Conservation (phyloP, 306 rosid genomes). For the Glycine tomentella region DNA sequence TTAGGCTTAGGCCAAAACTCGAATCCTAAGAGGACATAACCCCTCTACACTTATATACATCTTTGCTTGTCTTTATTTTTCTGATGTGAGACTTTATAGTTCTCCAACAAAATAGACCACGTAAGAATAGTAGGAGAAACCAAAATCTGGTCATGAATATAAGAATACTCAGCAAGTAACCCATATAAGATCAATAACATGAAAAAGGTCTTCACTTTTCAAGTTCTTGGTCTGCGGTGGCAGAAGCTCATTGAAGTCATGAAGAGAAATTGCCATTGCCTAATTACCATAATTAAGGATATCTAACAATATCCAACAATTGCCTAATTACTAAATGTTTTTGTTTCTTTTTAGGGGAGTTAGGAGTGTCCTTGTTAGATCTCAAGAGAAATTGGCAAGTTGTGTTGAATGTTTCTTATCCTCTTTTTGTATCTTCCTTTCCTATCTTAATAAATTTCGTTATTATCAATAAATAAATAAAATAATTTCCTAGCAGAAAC, state of each 20-base stretch:
- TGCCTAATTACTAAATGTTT: background rate
- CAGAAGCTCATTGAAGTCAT: too few species aligned
- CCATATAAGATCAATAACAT: too few species aligned
- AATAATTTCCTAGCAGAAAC: constrained; percentile 26
- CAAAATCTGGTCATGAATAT: too few species aligned
- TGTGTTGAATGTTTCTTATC: background rate
- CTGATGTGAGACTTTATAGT: too few species aligned
- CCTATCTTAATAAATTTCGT: background rate
- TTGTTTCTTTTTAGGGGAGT: background rate
- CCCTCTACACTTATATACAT: too few species aligned
- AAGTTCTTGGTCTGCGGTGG: too few species aligned
- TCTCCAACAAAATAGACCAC: too few species aligned
- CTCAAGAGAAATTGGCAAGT: background rate
- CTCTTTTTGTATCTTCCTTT: background rate
- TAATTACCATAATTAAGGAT: background rate
- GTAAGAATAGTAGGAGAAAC: too few species aligned
- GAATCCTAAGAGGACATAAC: too few species aligned
- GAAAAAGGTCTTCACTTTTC: too few species aligned
- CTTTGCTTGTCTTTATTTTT: background rate
- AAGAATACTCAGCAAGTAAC: too few species aligned
- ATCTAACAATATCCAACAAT: constrained; percentile 1
- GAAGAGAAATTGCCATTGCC: background rate
- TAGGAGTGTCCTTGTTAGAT: background rate
- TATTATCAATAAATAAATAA: background rate
- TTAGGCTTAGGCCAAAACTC: too few species aligned